These are phyloP conservation scores for Seminavis robusta DNA, from an alignment of 108 stramenopile genomes.

Conservation along the genomic window DNA sequence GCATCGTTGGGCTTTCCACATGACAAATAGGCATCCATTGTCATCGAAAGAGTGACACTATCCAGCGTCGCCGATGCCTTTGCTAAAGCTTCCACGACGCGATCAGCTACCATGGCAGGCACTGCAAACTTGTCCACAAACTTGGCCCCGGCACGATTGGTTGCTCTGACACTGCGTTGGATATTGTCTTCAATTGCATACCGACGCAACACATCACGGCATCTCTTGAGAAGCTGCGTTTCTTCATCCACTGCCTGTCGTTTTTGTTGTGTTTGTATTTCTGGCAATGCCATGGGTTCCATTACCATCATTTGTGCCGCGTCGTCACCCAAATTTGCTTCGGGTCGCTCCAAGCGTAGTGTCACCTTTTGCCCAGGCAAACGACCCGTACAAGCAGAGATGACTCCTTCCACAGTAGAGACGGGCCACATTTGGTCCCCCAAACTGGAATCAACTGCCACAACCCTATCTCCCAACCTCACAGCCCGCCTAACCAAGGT, in stretches of 20 bases:
- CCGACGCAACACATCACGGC: constrained; percentile 65
- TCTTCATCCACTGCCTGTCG: neutral
- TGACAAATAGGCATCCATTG: constrained; percentile 70
- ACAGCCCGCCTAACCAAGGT: constrained; percentile 53
- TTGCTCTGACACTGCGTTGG: constrained; percentile 5
- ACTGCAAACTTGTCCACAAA: constrained; percentile 50
- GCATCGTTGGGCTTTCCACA: constrained; percentile 57
- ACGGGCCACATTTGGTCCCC: constrained; percentile 85
- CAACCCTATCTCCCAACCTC: constrained; percentile 65
- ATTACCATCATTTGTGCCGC: constrained; percentile 33
- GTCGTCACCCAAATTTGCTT: constrained; percentile 24
- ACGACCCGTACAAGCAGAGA: constrained; percentile 74
- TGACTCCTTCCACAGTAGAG: constrained; percentile 74
- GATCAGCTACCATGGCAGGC: constrained; percentile 68
- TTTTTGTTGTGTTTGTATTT: constrained; percentile 8
- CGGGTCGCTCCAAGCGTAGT: constrained; percentile 63
- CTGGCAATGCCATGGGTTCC: neutral
- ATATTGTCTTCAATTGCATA: too few relatives aligned
- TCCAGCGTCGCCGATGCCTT: constrained; percentile 66
- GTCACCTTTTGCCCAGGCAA: constrained; percentile 72
- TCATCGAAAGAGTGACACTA: constrained; percentile 64
- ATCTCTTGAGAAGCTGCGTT: constrained; percentile 49
- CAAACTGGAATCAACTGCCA: constrained; percentile 72
- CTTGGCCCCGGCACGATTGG: neutral
- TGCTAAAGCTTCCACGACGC: constrained; percentile 77